Conservation (phyloP, 1,284 basidiomycete species). For the Rhodotorula sp. region DNA sequence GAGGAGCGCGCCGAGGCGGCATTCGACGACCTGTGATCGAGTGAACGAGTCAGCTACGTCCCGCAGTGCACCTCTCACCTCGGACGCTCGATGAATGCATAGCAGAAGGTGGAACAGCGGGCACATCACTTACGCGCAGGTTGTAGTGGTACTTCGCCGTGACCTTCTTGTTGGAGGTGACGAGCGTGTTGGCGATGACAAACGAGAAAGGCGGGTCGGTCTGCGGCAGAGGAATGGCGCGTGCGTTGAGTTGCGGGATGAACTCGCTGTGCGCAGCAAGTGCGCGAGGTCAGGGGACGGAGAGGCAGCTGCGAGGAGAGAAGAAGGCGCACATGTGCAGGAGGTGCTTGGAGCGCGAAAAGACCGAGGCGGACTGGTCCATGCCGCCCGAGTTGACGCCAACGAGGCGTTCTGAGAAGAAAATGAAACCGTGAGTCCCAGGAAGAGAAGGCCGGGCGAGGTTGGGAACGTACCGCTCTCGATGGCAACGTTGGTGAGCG, state of each 20-base stretch:
- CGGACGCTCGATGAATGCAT: neutral
- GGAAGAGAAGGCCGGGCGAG: neutral
- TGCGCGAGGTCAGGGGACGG: neutral
- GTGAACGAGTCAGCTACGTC: neutral
- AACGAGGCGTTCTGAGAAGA: constrained; percentile 63
- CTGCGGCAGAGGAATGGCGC: constrained; percentile 60
- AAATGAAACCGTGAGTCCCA: neutral
- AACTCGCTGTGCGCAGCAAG: constrained; percentile 54
- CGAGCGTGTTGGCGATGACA: constrained; percentile 79
- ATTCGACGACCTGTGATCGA: constrained; percentile 64
- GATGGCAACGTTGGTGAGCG: constrained; percentile 71
- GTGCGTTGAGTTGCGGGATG: constrained; percentile 69
- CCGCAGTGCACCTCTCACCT: no score
- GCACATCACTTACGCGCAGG: constrained; percentile 59
- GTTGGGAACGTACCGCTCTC: constrained; percentile 58
- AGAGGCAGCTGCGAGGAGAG: neutral
- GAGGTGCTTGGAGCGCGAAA: constrained; percentile 39
- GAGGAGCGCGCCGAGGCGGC: constrained; percentile 71
- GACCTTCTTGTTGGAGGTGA: constrained; percentile 69
- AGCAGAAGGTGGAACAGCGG: neutral
- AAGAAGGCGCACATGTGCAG: constrained; percentile 39
- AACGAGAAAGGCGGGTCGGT: constrained; percentile 56
- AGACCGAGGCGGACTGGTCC: constrained; percentile 48
- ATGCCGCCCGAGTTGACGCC: constrained; percentile 58
- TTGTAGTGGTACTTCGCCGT: constrained; percentile 78